Evolutionary conservation across 305 asterid genomes (phyloP).

Genomic region (Fraxinus albicans): DNA sequence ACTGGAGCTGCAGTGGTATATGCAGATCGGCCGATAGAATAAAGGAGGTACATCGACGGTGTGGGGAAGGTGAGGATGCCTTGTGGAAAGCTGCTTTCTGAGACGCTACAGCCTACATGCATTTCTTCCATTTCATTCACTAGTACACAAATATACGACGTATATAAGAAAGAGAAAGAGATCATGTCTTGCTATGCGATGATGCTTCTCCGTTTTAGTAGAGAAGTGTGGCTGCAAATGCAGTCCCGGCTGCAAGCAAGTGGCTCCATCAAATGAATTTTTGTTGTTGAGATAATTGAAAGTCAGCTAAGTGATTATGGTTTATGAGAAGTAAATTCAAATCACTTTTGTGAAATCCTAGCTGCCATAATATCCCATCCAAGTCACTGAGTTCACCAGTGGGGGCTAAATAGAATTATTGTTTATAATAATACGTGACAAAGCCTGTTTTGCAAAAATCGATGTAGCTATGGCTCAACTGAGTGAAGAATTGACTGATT

Average conservation of each 20-base stretch:
- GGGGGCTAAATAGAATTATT: no score
- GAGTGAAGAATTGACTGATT: neutral
- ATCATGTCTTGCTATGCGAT: slow-evolving; percentile 34
- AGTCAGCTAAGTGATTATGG: neutral
- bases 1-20: slow-evolving; percentile 94
- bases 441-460: no score
- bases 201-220: slow-evolving; percentile 58
- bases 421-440: no score
- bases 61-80: slow-evolving; percentile 78
- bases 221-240: slow-evolving; percentile 59
- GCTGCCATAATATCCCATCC: neutral
- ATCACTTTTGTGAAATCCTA: neutral
- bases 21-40: slow-evolving; percentile 77
- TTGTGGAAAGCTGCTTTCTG: slow-evolving; percentile 71
- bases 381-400: neutral
- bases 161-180: neutral
- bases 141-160: slow-evolving; percentile 23
- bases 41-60: slow-evolving; percentile 75
- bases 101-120: slow-evolving; percentile 1
- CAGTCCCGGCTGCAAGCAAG: slow-evolving; percentile 27
- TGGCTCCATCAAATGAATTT: neutral
- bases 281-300: neutral
- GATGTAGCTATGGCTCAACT: neutral
- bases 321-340: neutral
- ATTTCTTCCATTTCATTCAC: slow-evolving; percentile 14